These are phyloP conservation scores for Aspergillus puulaauensis DNA, from an alignment of 2,329 filamentous ascomycete species.

Conservation along the genomic window DNA sequence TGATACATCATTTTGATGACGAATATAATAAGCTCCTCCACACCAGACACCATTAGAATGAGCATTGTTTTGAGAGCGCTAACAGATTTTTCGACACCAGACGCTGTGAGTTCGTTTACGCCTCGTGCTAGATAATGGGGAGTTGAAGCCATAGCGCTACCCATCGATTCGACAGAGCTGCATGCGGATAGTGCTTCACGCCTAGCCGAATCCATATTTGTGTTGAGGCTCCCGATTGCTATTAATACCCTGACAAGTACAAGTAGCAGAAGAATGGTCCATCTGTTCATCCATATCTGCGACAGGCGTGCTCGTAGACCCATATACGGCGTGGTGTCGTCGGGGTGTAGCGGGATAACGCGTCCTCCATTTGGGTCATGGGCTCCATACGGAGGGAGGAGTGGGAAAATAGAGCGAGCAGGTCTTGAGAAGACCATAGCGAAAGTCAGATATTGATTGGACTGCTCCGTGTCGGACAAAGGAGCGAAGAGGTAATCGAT, in stretches of 20 bases:
- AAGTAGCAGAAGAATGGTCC: conserved; percentile 86
- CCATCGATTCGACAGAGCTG: conserved; percentile 86
- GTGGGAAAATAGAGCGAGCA: conserved; percentile 34
- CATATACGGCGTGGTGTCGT: conserved; percentile 83
- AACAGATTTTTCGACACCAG: conserved; percentile 76
- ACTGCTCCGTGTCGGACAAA: background rate
- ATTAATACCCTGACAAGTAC: conserved; percentile 80
- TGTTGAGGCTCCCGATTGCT: conserved; percentile 69
- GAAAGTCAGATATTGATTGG: background rate
- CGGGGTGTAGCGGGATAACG: conserved; percentile 61
- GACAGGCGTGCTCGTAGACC: conserved; percentile 85
- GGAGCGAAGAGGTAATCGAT: background rate
- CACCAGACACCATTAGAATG: conserved; percentile 73
- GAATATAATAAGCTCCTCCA: conserved; percentile 87
- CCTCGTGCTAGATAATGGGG: conserved; percentile 89
- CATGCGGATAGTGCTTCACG: conserved; percentile 83
- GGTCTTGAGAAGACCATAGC: conserved; percentile 36
- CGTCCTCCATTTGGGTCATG: conserved; percentile 51
- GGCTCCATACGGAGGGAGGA: conserved; percentile 42
- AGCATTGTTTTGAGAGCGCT: conserved; percentile 77
- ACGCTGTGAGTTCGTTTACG: conserved; percentile 81
- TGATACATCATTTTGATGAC: conserved; percentile 87
- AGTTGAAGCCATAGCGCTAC: conserved; percentile 96
- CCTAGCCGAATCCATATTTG: conserved; percentile 74
- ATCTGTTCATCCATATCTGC: conserved; percentile 96